These are phyloP conservation scores for Pythium guiyangense DNA, from an alignment of 352 stramenopile genomes.

Conservation along the genomic window DNA sequence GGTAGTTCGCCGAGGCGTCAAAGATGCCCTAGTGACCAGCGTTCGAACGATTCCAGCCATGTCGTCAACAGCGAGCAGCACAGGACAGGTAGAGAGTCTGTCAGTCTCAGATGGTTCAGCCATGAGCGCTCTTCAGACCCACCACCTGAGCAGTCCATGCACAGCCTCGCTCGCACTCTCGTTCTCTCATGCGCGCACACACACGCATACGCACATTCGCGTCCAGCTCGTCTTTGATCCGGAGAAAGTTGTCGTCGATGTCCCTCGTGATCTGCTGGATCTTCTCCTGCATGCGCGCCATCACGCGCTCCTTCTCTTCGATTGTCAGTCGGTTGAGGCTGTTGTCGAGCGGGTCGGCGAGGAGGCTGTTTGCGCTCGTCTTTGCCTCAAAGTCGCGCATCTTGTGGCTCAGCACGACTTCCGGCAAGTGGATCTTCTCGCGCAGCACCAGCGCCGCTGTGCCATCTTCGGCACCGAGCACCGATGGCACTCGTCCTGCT, in stretches of 20 bases:
- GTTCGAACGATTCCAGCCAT: too few species aligned
- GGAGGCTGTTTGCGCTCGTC: constrained; percentile 39
- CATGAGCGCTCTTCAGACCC: not conserved
- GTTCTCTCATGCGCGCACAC: too few species aligned
- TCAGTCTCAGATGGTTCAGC: too few species aligned
- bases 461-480: not conserved
- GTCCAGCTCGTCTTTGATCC: constrained; percentile 49
- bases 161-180: too few species aligned
- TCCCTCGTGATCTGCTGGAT: constrained; percentile 55
- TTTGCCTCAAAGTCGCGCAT: constrained; percentile 78
- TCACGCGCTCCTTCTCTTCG: too few species aligned
- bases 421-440: too few species aligned
- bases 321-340: too few species aligned
- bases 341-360: too few species aligned
- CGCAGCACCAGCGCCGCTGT: constrained; percentile 8
- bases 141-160: not conserved
- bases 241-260: constrained; percentile 48
- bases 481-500: not conserved
- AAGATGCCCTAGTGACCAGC: constrained; percentile 71
- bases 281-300: constrained; percentile 75
- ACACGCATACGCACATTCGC: constrained; percentile 34
- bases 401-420: constrained; percentile 73
- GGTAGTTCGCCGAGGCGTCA: too few species aligned
- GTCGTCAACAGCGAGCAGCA: not conserved
- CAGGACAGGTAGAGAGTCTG: not conserved